phyloP scores from a whole-genome alignment of 176 grass and related monocot genomes.

The Avena eriantha region DNA sequence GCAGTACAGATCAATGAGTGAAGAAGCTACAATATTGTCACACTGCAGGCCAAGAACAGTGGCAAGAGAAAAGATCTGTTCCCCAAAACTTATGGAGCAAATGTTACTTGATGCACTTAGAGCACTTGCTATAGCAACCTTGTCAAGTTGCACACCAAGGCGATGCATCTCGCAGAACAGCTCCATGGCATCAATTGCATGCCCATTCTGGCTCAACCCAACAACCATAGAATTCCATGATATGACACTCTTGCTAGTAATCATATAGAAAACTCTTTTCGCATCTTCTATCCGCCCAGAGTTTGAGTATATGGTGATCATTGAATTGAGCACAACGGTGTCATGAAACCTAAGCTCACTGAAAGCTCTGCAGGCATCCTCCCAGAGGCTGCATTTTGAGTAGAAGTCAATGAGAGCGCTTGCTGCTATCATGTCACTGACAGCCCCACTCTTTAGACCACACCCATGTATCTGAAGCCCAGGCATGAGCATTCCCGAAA shows the following conservation, averaged over 20 bases:
- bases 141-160: slow-evolving; percentile 53
- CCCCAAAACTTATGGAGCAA: slow-evolving; percentile 65
- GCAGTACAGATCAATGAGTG: slow-evolving; percentile 78
- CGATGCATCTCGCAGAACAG: slow-evolving; percentile 59
- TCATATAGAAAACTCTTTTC: slow-evolving; percentile 59
- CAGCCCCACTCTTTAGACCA: slow-evolving; percentile 56
- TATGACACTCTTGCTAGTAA: slow-evolving; percentile 60
- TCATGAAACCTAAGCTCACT: slow-evolving; percentile 56
- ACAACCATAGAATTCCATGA: slow-evolving; percentile 86
- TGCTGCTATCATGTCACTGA: slow-evolving; percentile 55
- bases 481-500: slow-evolving; percentile 33
- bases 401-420: slow-evolving; percentile 81
- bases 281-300: slow-evolving; percentile 59
- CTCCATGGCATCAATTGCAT: slow-evolving; percentile 56
- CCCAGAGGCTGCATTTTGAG: slow-evolving; percentile 72
- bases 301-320: slow-evolving; percentile 79
- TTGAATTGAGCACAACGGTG: slow-evolving; percentile 70
- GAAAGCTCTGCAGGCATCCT: slow-evolving; percentile 70
- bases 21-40: slow-evolving; percentile 53
- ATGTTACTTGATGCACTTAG: slow-evolving; percentile 71
- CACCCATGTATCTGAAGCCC: slow-evolving; percentile 55
- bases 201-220: slow-evolving; percentile 68
- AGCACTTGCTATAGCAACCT: slow-evolving; percentile 70
- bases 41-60: slow-evolving; percentile 51
- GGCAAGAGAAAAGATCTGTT: slow-evolving; percentile 65